Evolutionary conservation across 768 basidiomycete species (phyloP), one percentile per base, ranked within the genome.

Genomic region (Russula abietina): DNA sequence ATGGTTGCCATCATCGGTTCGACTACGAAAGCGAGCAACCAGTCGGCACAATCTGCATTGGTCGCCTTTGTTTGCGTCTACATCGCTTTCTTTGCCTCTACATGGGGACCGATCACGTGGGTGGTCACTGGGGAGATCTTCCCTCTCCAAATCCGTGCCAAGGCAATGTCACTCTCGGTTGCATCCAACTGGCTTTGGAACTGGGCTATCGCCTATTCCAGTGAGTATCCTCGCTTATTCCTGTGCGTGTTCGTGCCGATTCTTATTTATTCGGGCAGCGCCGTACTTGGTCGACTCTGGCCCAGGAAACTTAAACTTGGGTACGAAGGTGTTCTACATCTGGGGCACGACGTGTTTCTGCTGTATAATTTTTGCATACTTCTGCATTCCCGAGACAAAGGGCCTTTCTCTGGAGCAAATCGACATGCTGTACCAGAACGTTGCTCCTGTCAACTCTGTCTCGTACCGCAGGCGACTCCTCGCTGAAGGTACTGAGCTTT

Each of bases 371-470:
- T 93, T 91, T 77, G 83, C 89, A 17, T 91, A 83, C 79, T 85
- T 91, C 79, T 87, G 82, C 75, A 75, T 93, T 61, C 88, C 88
- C 49, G 89, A 91, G 79, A 88, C 86, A 53, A 90, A 92, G 76
- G 89, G 89, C 7, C 79, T 92, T 14, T 86, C 88, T 19, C 82
- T 93, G 66, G 91, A 93, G 77, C 88, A 93, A 74, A 83, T 93
- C 71, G 91, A 93, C 74, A 70, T 83, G 49, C 82, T 92, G 75
- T 88, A 89, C 77, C 80, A 83, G 74, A 79, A 89, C 69, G 81
- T 83, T 49, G 80, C 78, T 7, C 84, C 85, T 24, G 60, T 80
- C 66, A 75, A 78, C 36, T 86, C 85, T 38, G 64, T 62, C 39
- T 16, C 60, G 55, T 75, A 73, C 69, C 74, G 74, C 65, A 61